A percentile compares a stretch with the other conserved stretches of the same genome.
phyloP scores from a whole-genome alignment of 139 green algal genomes.

The Chlorella sp. region DNA sequence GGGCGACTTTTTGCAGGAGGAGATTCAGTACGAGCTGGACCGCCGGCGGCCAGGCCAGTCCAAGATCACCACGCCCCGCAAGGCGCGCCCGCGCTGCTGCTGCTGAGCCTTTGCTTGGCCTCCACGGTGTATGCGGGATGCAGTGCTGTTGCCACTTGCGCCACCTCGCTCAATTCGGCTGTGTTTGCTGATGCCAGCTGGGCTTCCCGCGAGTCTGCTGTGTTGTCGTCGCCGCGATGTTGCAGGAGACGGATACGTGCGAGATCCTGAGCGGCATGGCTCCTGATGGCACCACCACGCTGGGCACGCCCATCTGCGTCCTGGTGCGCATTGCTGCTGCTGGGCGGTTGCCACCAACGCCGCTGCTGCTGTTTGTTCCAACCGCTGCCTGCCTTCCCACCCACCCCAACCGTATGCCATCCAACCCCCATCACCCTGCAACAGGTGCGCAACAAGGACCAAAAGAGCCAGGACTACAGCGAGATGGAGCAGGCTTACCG shows the following conservation, averaged over 20 bases:
- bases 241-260: conserved; percentile 89
- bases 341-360: no score
- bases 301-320: conserved; percentile 95
- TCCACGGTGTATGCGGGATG: no score
- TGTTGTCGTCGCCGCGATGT: no score
- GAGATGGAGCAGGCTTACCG: conserved; percentile 93
- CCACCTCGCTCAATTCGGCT: no score
- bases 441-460: conserved; percentile 92
- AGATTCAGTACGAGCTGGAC: conserved; percentile 89
- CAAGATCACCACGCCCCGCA: conserved; percentile 96
- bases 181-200: no score
- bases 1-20: conserved; percentile 50
- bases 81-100: conserved; percentile 51
- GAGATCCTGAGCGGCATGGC: conserved; percentile 92
- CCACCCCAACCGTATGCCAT: no score
- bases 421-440: no score
- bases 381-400: no score
- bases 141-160: no score
- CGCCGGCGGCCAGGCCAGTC: conserved; percentile 92
- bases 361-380: not conserved
- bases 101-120: no score
- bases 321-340: conserved; percentile 69
- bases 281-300: conserved; percentile 81
- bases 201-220: no score
- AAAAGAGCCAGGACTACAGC: conserved; percentile 86